Conservation (phyloP, 345 rosid genomes). For the Anacardium occidentale region DNA sequence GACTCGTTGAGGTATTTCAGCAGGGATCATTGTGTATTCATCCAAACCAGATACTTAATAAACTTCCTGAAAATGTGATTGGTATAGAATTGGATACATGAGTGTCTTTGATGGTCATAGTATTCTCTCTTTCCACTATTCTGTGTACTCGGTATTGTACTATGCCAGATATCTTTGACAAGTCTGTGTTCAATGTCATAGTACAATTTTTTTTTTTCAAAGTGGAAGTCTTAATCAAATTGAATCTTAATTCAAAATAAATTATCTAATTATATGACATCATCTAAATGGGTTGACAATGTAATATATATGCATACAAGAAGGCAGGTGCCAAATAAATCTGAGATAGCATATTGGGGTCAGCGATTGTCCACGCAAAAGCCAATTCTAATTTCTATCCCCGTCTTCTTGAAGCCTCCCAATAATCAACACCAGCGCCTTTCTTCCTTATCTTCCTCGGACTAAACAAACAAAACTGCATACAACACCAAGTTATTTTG, state of each 20-base stretch:
- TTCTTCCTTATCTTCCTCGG: conserved; percentile 28
- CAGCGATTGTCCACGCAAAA: conserved; percentile 43
- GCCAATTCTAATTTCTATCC: conserved; percentile 16
- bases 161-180: too few species aligned
- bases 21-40: too few species aligned
- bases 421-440: not conserved
- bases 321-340: not conserved
- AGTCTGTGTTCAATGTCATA: too few species aligned
- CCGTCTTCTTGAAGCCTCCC: conserved; percentile 16
- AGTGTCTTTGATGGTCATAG: not conserved
- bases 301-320: too few species aligned
- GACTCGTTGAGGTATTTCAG: too few species aligned
- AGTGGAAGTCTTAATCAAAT: too few species aligned
- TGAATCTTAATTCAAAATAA: too few species aligned
- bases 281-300: too few species aligned
- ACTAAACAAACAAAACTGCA: not conserved
- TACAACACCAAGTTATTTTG: not conserved
- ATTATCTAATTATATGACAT: too few species aligned
- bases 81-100: not conserved
- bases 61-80: not conserved
- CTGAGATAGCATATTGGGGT: conserved; percentile 25
- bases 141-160: not conserved
- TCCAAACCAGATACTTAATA: too few species aligned
- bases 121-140: not conserved
- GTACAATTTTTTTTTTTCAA: too few species aligned